Conservation (phyloP, 768 basidiomycete species). For the Lentinula sp. region DNA sequence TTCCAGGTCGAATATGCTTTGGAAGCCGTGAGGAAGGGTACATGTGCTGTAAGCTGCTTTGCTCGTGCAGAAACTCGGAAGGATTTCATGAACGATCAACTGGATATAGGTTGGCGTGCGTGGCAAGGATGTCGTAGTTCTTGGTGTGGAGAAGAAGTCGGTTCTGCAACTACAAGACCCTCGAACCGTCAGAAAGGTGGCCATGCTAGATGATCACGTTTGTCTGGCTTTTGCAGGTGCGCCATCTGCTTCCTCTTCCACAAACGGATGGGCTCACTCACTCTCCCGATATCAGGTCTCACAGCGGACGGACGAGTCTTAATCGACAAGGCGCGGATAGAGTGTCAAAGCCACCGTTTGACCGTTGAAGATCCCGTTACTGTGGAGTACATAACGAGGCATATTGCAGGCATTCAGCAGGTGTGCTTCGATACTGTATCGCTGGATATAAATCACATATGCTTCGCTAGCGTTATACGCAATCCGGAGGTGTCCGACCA, state of each 20-base stretch:
- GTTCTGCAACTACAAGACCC: constrained; percentile 97
- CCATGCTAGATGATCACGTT: constrained; percentile 96
- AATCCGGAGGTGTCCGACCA: constrained; percentile 96
- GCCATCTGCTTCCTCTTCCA: constrained; percentile 15
- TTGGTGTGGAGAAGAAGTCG: constrained; percentile 99
- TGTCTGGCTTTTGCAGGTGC: constrained; percentile 96
- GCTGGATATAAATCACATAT: background rate
- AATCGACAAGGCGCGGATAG: constrained; percentile 96
- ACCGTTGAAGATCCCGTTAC: constrained; percentile 98
- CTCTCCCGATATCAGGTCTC: constrained; percentile 50
- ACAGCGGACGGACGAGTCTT: constrained; percentile 97
- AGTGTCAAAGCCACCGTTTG: constrained; percentile 95
- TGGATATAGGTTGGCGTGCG: constrained; percentile 81
- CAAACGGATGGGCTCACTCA: background rate
- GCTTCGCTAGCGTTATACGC: constrained; percentile 77
- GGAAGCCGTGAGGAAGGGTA: constrained; percentile 97
- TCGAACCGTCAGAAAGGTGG: constrained; percentile 94
- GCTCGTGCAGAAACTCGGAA: background rate
- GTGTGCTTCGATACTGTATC: constrained; percentile 31
- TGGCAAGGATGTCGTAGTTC: constrained; percentile 89
- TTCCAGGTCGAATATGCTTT: constrained; percentile 93
- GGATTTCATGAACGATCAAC: background rate
- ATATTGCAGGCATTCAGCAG: constrained; percentile 99
- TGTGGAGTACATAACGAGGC: constrained; percentile 96
- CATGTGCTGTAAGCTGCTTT: constrained; percentile 73